A percentile compares a stretch with the other conserved stretches of the same genome.
These are phyloP conservation scores for Marasmius sp. DNA, from an alignment of 1,284 basidiomycete species.

Conservation along the genomic window DNA sequence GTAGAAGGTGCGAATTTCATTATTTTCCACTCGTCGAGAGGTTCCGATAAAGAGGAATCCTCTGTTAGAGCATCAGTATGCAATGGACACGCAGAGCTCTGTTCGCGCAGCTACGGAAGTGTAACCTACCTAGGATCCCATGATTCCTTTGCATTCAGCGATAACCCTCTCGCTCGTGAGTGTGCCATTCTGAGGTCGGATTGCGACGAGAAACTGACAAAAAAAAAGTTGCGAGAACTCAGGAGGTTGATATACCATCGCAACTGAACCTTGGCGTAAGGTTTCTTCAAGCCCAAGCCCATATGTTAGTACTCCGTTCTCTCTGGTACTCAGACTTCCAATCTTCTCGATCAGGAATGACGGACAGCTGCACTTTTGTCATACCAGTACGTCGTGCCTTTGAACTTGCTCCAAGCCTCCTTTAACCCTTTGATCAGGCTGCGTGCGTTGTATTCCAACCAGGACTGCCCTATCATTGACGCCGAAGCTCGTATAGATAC, in stretches of 20 bases:
- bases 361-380: constrained; percentile 62
- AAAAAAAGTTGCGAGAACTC: constrained; percentile 51
- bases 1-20: too few species aligned
- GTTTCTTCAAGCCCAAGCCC: constrained; percentile 72
- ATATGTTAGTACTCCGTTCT: constrained; percentile 34
- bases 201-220: too few species aligned
- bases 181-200: constrained; percentile 5
- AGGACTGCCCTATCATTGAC: too few species aligned
- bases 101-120: constrained; percentile 58
- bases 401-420: neutral
- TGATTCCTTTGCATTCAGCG: constrained; percentile 64
- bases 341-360: constrained; percentile 24
- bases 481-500: constrained; percentile 23
- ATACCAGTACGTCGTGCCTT: constrained; percentile 44
- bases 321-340: neutral
- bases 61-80: constrained; percentile 40
- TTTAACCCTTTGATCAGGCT: constrained; percentile 15
- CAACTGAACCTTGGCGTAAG: constrained; percentile 71
- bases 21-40: too few species aligned
- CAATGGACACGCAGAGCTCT: constrained; percentile 59
- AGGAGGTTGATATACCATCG: constrained; percentile 55
- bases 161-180: constrained; percentile 45
- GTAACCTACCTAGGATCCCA: constrained; percentile 70
- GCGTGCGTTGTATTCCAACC: constrained; percentile 16
- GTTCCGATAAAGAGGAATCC: too few species aligned